Conservation (phyloP, 306 rosid genomes). For the Alnus glutinosa region DNA sequence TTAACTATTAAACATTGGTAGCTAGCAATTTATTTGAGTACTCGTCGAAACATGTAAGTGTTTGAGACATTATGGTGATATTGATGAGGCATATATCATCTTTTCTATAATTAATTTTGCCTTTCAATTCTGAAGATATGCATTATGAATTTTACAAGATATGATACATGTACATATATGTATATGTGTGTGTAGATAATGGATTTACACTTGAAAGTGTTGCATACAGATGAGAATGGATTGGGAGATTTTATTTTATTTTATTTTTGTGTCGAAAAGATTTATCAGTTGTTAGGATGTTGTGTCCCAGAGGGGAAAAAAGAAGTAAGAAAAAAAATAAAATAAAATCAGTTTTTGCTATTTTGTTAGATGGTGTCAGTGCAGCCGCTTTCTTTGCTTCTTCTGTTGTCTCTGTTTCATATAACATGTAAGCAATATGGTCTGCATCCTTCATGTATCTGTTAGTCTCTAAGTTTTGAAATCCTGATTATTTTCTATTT, state of each 20-base stretch:
- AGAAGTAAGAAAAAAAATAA: neutral
- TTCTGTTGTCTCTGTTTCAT: neutral
- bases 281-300: neutral
- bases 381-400: neutral
- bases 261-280: neutral
- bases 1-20: neutral
- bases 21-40: neutral
- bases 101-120: neutral
- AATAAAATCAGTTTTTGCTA: neutral
- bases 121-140: neutral
- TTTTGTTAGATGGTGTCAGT: neutral
- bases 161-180: neutral
- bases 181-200: neutral
- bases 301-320: neutral
- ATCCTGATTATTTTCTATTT: neutral
- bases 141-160: neutral
- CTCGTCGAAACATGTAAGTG: neutral
- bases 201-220: neutral
- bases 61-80: constrained; percentile 11
- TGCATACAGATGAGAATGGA: neutral
- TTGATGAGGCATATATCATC: neutral
- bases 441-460: neutral
- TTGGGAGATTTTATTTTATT: neutral
- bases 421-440: neutral
- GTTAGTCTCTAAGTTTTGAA: too few species aligned